Evolutionary conservation across 768 basidiomycete species (phyloP), one percentile per base, ranked within the genome.

Genomic region (Phylloporus scabripes): DNA sequence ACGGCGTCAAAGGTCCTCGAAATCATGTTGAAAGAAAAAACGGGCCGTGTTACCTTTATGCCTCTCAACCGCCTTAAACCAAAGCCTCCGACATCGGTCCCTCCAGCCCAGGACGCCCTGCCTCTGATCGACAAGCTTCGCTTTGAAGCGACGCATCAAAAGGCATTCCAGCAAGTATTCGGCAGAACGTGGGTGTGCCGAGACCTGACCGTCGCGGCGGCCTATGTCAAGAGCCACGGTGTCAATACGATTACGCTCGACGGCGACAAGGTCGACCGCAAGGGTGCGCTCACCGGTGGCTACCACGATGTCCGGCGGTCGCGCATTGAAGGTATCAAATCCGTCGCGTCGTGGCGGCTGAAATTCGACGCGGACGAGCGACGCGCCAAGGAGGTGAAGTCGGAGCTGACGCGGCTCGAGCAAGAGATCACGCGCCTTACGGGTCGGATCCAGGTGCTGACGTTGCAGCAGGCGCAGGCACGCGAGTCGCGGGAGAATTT

Each of bases 221-320:
- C 90, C 8, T 98, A 96, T 65, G 92, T 94, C 43, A 87, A 95
- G 66, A 88, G 85, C 58, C 93, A 98, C 63, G 85, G 85, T 1
- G 86, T 98, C 63, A 97, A 95, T 69, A 93, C 92, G 18, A 98
- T 98, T 67, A 99, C 96, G 1, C 79, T 96, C 33, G 94, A 95
- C 57, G 96, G 96, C 42, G 96, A 99, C 74, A 92, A 92, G 62
- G 93, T 95, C 46, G 96, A 99, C 65, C 80, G 93, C 45, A 97
- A 95, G 64, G 96, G 96, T 53, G 84, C 94, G 2, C 70, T 99
- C 42, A 98, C 94, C 0, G 96, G 96, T 48, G 96, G 96, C 0
- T 99, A 89, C 68, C 89, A 97, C 65, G 96, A 98, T 65, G 75
- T 92, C 21, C 82, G 90, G 10, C 77, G 90, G 40, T 94, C 92